Conservation (phyloP, 371 early-diverging fungal genomes). For the Conidiobolus incongruus region DNA sequence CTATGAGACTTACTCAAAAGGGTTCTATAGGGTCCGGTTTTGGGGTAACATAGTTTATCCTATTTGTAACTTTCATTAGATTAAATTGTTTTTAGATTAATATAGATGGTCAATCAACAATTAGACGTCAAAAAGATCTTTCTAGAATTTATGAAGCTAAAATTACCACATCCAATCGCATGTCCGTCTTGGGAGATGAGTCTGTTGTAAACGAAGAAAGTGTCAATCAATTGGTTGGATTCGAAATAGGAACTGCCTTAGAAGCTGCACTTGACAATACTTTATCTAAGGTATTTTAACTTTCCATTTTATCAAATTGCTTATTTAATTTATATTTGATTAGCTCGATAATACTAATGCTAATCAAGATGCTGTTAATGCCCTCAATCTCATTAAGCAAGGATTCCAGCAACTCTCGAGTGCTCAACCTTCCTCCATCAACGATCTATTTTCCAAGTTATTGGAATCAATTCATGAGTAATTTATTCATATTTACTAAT, state of each 20-base stretch:
- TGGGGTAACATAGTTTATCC: no score
- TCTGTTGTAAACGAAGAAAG: constrained; percentile 2
- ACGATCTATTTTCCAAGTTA: constrained; percentile 1
- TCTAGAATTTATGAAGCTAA: no score
- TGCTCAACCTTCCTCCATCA: background rate
- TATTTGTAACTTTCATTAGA: no score
- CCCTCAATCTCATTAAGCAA: background rate
- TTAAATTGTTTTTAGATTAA: no score
- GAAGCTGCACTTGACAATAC: background rate
- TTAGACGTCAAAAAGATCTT: no score
- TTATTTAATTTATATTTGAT: background rate
- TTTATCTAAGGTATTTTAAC: background rate
- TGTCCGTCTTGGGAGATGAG: no score
- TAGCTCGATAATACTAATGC: background rate
- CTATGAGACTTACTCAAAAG: background rate
- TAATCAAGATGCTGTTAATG: background rate
- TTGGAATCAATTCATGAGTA: constrained; percentile 5
- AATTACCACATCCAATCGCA: no score
- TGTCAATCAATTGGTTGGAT: constrained; percentile 1
- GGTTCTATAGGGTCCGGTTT: no score
- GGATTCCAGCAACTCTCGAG: background rate
- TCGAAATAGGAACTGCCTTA: constrained; percentile 1
- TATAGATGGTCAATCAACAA: no score
- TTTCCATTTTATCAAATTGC: background rate
- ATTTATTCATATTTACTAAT: no score